Evolutionary conservation across 768 basidiomycete genomes (phyloP), one percentile per base, ranked within the genome.

Genomic region (Boletales sp.): DNA sequence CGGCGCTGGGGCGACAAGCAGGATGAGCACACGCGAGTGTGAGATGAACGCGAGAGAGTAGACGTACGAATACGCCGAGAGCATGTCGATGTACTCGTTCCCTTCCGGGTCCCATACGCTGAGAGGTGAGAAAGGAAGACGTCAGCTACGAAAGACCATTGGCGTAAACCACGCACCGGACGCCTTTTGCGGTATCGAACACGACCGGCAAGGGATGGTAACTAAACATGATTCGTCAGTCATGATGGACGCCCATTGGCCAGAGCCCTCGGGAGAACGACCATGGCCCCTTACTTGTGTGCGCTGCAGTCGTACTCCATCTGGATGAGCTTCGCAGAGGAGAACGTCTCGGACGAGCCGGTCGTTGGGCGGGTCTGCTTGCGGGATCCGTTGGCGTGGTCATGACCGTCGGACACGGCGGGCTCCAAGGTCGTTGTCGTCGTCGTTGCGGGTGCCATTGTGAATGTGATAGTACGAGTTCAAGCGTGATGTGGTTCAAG

Each of bases 121-220:
- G 27, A 35, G 35, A 11, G 45, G 4, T 21, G 21, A 21, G 21
- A 21, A 21, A 21, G 21, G 21, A 21, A 21, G 21, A 21, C 21
- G 21, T 21, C 21, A 4, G 8, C 34, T 4, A 13, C 9, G 51
- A 32, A 51, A 21, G 29, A 19, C 57, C 55, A 51, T 53, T 51
- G 41, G 66, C 74, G 55, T 67, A 77, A 75, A 68, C 40, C 46
- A 75, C 87, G 79, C 77, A 92, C 90, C 84, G 89, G 21, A 90
- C 93, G 38, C 95, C 97, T 54, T 80, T 79, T 18, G 89, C 95
- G 40, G 81, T 79, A 57, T 97, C 93, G 62, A 98, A 95, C 43
- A 97, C 94, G 53, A 97, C 82, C 9, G 95, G 94, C 9, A 98
- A 74, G 0, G 97, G 94, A 65, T 97, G 93, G 67, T 98, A 97